Percentiles rank a stretch among this genome's conserved stretches.
These are phyloP conservation scores for Harringtonia aguacate DNA, from an alignment of 2,329 filamentous ascomycete species.

Conservation along the genomic window DNA sequence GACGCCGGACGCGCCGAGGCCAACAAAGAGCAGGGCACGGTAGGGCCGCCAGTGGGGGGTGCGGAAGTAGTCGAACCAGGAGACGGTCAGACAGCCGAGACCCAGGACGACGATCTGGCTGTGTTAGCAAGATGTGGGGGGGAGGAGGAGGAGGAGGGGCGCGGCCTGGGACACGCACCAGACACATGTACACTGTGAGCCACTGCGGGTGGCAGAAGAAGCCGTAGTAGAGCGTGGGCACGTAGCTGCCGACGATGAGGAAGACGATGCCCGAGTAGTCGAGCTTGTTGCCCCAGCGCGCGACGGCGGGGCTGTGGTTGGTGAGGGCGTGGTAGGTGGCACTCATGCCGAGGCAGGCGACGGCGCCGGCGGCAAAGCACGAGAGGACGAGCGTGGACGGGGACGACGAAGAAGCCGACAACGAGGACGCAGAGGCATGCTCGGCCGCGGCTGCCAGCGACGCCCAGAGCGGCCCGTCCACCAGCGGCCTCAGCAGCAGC, in stretches of 20 bases:
- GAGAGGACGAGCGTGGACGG: conserved; percentile 62
- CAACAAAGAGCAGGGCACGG: conserved; percentile 80
- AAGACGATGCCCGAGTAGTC: conserved; percentile 92
- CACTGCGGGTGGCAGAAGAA: conserved; percentile 60
- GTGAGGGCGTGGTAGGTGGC: conserved; percentile 75
- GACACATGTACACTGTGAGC: conserved; percentile 61
- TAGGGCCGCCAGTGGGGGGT: conserved; percentile 77
- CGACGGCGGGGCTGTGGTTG: conserved; percentile 73
- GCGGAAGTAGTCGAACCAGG: conserved; percentile 72
- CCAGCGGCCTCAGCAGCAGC: not conserved
- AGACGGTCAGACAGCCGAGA: conserved; percentile 63
- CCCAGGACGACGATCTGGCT: conserved; percentile 66
- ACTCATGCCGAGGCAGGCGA: conserved; percentile 67
- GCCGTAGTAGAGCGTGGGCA: conserved; percentile 81
- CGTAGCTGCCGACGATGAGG: conserved; percentile 83
- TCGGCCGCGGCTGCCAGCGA: no score
- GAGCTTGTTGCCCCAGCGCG: conserved; percentile 79
- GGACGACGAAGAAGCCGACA: not conserved
- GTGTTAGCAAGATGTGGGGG: not conserved
- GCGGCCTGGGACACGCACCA: conserved; percentile 52
- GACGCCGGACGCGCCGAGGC: conserved; percentile 73
- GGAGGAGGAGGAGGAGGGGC: not conserved
- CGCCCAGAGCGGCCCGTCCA: no score
- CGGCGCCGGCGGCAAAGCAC: conserved; percentile 70
- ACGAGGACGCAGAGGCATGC: no score